Evolutionary conservation across 805 yeast species (phyloP).

Genomic region (Wickerhamiella vanderwaltii): DNA sequence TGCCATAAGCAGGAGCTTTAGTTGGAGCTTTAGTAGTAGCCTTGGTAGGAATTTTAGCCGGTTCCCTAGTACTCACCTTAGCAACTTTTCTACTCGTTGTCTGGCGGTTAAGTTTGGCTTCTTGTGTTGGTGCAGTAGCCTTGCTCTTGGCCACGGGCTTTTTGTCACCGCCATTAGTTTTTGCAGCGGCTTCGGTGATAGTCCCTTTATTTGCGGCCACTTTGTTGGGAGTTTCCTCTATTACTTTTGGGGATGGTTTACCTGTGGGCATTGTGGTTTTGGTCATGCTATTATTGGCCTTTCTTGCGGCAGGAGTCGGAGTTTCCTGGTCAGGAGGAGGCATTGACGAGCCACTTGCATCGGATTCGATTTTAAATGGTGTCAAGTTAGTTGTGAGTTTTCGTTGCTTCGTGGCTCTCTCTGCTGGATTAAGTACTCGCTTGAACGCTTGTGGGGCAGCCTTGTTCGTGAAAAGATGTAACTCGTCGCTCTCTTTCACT

Average conservation of each 20-base stretch:
- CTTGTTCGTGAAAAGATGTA: not conserved
- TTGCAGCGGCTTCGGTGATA: too few species aligned
- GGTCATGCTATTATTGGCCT: not conserved
- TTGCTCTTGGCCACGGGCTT: not conserved
- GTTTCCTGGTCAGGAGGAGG: too few species aligned
- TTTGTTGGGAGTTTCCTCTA: too few species aligned
- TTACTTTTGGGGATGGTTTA: too few species aligned
- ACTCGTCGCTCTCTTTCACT: not conserved
- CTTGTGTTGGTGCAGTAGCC: not conserved
- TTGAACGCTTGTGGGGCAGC: not conserved
- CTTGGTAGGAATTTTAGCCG: not conserved
- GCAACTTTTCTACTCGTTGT: not conserved
- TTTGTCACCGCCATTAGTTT: too few species aligned
- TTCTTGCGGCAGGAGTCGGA: slow-evolving; percentile 1
- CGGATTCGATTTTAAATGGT: too few species aligned
- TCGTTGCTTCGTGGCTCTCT: not conserved
- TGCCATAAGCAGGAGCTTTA: too few species aligned
- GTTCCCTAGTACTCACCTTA: not conserved
- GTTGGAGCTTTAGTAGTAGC: too few species aligned
- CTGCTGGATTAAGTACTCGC: slow-evolving; percentile 4
- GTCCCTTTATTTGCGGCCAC: too few species aligned
- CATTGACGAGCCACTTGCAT: too few species aligned
- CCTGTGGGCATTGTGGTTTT: too few species aligned
- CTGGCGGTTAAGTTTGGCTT: not conserved
- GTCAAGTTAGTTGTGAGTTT: not conserved